phyloP scores from a whole-genome alignment of 2,329 filamentous ascomycete species.

The Colletotrichum orchidophilum region DNA sequence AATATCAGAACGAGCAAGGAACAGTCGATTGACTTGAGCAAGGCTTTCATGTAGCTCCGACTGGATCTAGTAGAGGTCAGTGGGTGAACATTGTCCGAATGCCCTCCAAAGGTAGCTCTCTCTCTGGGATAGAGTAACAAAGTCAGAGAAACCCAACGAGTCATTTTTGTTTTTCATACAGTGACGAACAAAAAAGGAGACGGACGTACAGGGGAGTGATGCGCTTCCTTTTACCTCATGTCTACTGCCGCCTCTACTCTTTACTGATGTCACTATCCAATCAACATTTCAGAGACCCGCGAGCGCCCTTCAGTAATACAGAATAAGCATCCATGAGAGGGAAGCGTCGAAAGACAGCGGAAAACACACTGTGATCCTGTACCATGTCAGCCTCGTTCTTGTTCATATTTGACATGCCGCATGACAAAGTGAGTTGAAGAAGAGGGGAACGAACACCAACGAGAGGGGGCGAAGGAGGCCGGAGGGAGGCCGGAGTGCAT shows the following conservation, averaged over 20 bases:
- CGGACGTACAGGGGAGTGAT: neutral
- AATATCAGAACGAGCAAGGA: neutral
- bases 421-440: slow-evolving; percentile 1
- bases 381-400: neutral
- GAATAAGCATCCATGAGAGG: neutral
- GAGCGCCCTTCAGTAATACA: neutral
- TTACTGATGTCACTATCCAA: neutral
- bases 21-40: neutral
- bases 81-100: neutral
- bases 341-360: neutral
- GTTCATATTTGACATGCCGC: neutral
- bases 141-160: neutral
- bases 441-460: slow-evolving; percentile 9
- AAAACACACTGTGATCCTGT: neutral
- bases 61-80: neutral
- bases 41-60: neutral
- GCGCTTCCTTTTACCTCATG: neutral
- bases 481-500: neutral
- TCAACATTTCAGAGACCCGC: neutral
- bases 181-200: neutral
- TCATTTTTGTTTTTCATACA: neutral
- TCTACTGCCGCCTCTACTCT: neutral
- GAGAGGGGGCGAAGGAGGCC: neutral
- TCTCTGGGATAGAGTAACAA: neutral
- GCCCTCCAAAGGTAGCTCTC: neutral